Base-by-base conservation (phyloP, 2,329 filamentous ascomycete genomes). In the Microsporum audouinii region DNA sequence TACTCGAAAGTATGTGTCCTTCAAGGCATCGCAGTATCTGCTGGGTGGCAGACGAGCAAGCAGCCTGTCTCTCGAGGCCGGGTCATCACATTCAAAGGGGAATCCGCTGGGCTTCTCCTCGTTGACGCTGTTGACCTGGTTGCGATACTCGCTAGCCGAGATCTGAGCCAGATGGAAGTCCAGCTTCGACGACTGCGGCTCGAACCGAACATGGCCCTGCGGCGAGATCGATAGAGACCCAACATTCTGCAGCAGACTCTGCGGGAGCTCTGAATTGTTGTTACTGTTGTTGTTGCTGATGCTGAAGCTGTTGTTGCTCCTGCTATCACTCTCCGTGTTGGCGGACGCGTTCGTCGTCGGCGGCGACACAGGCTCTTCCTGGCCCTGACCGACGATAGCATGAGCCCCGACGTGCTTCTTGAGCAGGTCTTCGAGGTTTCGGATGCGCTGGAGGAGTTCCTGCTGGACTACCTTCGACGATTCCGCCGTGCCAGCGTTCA, bases 191-290 rank as follows among this genome's bases (percentile, higher is more conserved):
- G 69, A 66, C 14, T 70, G 61, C 7, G 72, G 72, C 41, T 72
- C 65, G 64, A 73, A 74, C 5, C 70, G 71, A 45, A 73, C 71
- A 68, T 74, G 69, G 8, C 72, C 72, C 0, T 71, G 71, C 36
- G 69, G 59, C 23, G 68, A 72, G 5, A 67, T 71, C 23, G 68
- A 69, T 2, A 74, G 64, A 4, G 66, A 67, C 1, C 72, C 72
- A 45, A 70, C 65, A 58, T 68, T 69, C 6, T 61, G 68, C 23
- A 69, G 55, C 57, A 69, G 60, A 14, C 51, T 55, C 51, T 55
- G 51, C 14, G 29, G 14, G n/a, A 55, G 51, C 14, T 55, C 51
- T 4, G 51, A 34, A 14, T 12, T 55, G 51, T 12, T 55, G 5
- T 4, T 27, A 0, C 14, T 34, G 47, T 3, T 51, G 29, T n/a